Evolutionary conservation across 768 basidiomycete genomes (phyloP).

Genomic region (Agaricus subrufescens): DNA sequence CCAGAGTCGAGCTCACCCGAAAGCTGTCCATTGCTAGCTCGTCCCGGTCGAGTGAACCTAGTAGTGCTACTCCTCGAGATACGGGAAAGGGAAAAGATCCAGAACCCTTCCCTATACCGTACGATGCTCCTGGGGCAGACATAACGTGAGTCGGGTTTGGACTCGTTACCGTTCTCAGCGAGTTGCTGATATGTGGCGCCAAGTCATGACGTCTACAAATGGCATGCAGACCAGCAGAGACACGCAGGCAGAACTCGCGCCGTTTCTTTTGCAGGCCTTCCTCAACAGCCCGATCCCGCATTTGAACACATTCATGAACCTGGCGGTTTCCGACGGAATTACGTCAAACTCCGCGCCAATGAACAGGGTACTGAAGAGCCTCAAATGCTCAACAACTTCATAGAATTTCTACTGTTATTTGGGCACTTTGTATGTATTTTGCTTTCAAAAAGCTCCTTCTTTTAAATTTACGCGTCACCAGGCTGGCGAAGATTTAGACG

Average conservation of each 20-base stretch:
- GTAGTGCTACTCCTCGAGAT: background rate
- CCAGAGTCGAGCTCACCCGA: constrained; percentile 17
- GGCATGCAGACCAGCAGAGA: constrained; percentile 73
- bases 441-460: background rate
- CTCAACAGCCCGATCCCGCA: constrained; percentile 58
- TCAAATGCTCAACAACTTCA: constrained; percentile 75
- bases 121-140: constrained; percentile 83
- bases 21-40: constrained; percentile 9
- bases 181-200: constrained; percentile 3
- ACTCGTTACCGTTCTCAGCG: background rate
- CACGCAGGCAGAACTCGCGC: constrained; percentile 58
- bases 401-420: constrained; percentile 92
- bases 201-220: constrained; percentile 93
- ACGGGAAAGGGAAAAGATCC: constrained; percentile 34
- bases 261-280: constrained; percentile 63
- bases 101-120: constrained; percentile 84
- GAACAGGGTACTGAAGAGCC: constrained; percentile 63
- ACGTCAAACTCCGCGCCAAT: constrained; percentile 66
- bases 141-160: constrained; percentile 69
- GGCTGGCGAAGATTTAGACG: constrained; percentile 90
- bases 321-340: constrained; percentile 91
- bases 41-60: constrained; percentile 2
- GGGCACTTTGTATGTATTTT: constrained; percentile 83
- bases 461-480: constrained; percentile 21
- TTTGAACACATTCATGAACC: constrained; percentile 95